Evolutionary conservation across 192 early-diverging fungal genomes (phyloP), one percentile per base, ranked within the genome.

Genomic region (Podila epigama): DNA sequence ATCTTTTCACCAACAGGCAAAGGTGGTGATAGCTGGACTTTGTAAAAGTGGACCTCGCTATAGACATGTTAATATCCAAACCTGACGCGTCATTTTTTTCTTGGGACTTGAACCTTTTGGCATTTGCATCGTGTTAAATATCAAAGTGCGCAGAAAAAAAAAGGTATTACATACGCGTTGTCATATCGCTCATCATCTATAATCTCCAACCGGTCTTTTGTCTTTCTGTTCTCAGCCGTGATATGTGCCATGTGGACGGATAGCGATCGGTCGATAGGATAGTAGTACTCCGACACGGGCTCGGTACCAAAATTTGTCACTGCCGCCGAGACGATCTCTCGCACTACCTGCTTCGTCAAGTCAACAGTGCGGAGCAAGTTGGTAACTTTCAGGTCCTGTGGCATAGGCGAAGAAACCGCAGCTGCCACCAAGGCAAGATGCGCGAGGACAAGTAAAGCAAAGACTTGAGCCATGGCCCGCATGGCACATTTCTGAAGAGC

Each of bases 321-420:
- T 18, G 71, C 68, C 27, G 83, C 62, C 9, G 82, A 79, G 28
- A 73, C 80, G 44, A 79, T 69, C 60, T 89, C 85, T 12, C 80
- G 79, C 42, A 85, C 81, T 58, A 89, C 51, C 16, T 81, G 53
- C 11, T 70, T 66, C 10, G 84, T 82, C 13, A 92, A 64, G 59
- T 94, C 91, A 39, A 94, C 29, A 25, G 82, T 79, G 20, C 90
- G 87, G 53, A 86, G 66, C n/a, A 89, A 52, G 64, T 92, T 91
- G 39, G 61, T 62, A 62, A 91, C 89, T 36, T 73, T 65, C 61
- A 85, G 80, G 29, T 72, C 44, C 6, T 79, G 58, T 16, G 85
- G 83, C 13, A 83, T 69, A 20, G 37, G 12, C 13, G 78, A 55
- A 5, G 34, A 34, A 50, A 48, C 54, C 0, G 40, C 44, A 22